A percentile compares a stretch with the other conserved stretches of the same genome.
Evolutionary conservation across 2,329 filamentous ascomycete species (phyloP).

Genomic region (Tolypocladium ovalisporum): DNA sequence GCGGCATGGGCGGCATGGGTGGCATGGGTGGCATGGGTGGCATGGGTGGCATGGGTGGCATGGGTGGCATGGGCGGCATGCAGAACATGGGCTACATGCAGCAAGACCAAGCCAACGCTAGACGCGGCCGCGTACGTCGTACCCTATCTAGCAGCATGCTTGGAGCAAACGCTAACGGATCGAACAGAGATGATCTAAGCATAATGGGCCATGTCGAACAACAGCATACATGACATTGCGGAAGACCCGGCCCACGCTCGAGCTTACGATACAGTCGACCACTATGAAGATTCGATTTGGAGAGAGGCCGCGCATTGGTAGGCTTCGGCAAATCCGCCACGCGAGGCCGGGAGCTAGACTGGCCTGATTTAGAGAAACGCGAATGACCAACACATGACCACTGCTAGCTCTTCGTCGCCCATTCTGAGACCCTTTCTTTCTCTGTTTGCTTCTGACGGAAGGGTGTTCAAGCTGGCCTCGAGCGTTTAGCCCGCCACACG

Average conservation of each 20-base stretch:
- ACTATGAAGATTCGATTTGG: neutral
- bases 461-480: slow-evolving; percentile 1
- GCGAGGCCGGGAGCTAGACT: neutral
- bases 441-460: neutral
- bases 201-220: neutral
- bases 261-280: neutral
- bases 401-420: neutral
- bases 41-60: slow-evolving; percentile 33
- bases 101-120: slow-evolving; percentile 43
- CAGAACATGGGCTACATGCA: slow-evolving; percentile 39
- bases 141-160: slow-evolving; percentile 6
- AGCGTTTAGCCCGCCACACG: neutral
- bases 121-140: slow-evolving; percentile 47
- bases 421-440: neutral
- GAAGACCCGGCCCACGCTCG: neutral
- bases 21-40: slow-evolving; percentile 30
- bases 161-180: slow-evolving; percentile 12
- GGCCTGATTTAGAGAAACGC: neutral
- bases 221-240: neutral
- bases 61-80: slow-evolving; percentile 33
- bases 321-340: neutral
- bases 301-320: slow-evolving; percentile 1
- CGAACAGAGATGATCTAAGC: slow-evolving; percentile 15
- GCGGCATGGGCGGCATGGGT: slow-evolving; percentile 19
- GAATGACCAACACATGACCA: neutral